Base-by-base conservation (phyloP, 306 rosid species). In the Quercus aquifolioides region DNA sequence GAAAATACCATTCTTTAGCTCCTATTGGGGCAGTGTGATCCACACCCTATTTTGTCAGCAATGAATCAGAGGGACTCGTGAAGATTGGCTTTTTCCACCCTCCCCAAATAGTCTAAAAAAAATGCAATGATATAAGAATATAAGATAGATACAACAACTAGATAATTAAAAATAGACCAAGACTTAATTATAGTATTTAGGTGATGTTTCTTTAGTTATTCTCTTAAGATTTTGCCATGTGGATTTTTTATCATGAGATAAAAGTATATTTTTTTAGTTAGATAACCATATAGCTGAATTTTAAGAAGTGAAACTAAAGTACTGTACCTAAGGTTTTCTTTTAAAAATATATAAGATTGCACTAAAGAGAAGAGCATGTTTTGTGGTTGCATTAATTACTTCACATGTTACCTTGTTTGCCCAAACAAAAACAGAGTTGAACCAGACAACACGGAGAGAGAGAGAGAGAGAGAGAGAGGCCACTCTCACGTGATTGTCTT, bases 351-450 rank as follows among this genome's bases (percentile, higher is more conserved):
- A 13, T 63, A 13, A 26, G 9, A 6, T 62, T 13, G 15, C 68
- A 25, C 30, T 38, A 23, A 41, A 31, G 52, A n/a, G 20, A 19
- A 3, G 12, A 58, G 79, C 79, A 38, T 51, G 60, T 80, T 33
- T 15, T 26, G 67, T 80, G 79, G 67, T 55, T 51, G 46, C 43
- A 80, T 74, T 64, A 55, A 80, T 80, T 73, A 17, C 60, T 25
- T 74, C 83, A 74, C 82, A 76, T 78, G 82, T 21, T 18, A 70
- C 46, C 74, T 57, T 67, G 54, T 49, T 3, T 49, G 17, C 54
- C 54, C 17, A 49, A 49, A 49, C 5, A 49, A 12, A 49, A 49
- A 3, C 0, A 49, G 54, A 49, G 17, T 11, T 12, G 54, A 49
- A 13, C 54, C 4, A 49, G 17, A 49, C 54, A 49, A 12, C 7